These are phyloP conservation scores for Claviceps sp. DNA, from an alignment of 2,329 filamentous ascomycete genomes.

Conservation along the genomic window DNA sequence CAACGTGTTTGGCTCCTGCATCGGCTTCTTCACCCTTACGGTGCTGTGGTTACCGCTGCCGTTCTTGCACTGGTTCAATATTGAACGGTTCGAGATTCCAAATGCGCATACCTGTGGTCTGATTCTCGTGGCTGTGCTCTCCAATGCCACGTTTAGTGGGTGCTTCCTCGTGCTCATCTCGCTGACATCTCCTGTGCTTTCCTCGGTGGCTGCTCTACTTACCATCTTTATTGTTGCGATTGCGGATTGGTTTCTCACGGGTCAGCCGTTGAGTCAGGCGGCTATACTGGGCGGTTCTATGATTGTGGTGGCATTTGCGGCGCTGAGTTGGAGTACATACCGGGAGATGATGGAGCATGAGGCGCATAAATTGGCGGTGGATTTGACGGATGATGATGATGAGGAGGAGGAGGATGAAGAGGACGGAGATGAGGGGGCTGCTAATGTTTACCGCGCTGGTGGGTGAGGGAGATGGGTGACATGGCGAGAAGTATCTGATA, in stretches of 20 bases:
- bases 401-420: constrained; percentile 26
- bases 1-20: constrained; percentile 78
- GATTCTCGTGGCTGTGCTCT: constrained; percentile 64
- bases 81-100: constrained; percentile 76
- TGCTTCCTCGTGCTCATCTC: constrained; percentile 88
- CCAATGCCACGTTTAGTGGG: constrained; percentile 87
- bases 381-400: constrained; percentile 34
- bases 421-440: neutral
- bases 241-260: constrained; percentile 77
- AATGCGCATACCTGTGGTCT: constrained; percentile 65
- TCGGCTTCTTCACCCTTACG: constrained; percentile 71
- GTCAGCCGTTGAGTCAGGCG: constrained; percentile 58
- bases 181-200: constrained; percentile 82
- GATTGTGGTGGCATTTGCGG: constrained; percentile 78
- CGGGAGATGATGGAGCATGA: constrained; percentile 82
- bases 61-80: constrained; percentile 61
- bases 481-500: too few relatives aligned
- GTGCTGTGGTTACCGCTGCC: constrained; percentile 91
- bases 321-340: constrained; percentile 85
- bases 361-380: constrained; percentile 38
- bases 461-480: neutral
- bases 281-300: constrained; percentile 72
- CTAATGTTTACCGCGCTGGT: neutral
- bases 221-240: constrained; percentile 96
- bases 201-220: constrained; percentile 79